Evolutionary conservation across 176 grass and related monocot species (phyloP), one percentile per base, ranked within the genome.

Genomic region (Lolium rigidum): DNA sequence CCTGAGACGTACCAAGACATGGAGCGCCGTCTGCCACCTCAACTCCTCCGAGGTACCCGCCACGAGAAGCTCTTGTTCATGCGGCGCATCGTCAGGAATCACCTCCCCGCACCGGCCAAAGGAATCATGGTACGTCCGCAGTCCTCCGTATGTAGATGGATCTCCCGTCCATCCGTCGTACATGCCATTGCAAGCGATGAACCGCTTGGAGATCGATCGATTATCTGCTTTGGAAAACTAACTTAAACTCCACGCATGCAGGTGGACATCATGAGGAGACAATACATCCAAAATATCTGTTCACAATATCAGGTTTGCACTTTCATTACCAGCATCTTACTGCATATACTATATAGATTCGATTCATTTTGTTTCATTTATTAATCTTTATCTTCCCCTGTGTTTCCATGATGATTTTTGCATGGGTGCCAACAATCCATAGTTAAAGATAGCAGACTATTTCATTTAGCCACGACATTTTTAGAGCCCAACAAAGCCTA

Each of bases 1-100:
- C 85, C 65, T 80, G 83, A 49, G 7, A 75, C 69, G 25, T 84
- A 63, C 71, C 41, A 63, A 58, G 70, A 46, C 24, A 26, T 76
- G 70, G 82, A 63, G 70, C 38, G 55, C 55, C 43, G 73, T 56
- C 82, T 83, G 13, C 82, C 55, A 15, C 3, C 0, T 22, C 11
- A 2, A 1, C 39, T 83, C 70, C 55, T 58, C 70, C 1, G 4
- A 9, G 68, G 38, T 5, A 16, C 22, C 15, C 39, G 39, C 9
- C 21, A 83, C 6, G 9, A 25, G 69, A 83, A 83, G 55, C 43
- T 74, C 41, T 13, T 11, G 6, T 28, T 76, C 17, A 84, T 84
- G 82, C 70, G 70, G 10, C 1, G 15, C 6, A 2, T 83, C 22
- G 8, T 81, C 79, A 39, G 1, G 7, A 31, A 54, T 4, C 25